Base-by-base conservation (phyloP, 805 yeast species). In the Cyberlindnera petersonii region DNA sequence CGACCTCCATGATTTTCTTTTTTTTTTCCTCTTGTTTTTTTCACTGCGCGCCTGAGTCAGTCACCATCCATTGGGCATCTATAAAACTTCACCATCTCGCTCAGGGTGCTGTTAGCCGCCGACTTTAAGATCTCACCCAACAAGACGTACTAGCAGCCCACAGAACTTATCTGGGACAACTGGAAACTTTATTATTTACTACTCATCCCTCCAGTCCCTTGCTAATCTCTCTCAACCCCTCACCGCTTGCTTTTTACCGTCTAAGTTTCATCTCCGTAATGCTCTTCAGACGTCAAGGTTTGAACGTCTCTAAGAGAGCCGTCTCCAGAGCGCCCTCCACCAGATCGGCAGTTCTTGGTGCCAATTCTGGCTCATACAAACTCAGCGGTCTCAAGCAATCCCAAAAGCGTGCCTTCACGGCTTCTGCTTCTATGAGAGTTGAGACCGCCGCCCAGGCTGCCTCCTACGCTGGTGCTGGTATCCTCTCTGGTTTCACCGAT, bases 391-490 rank as follows among this genome's bases (percentile, higher is more conserved):
- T 28, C 42, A 32, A 37, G 32, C 24, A 30, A 6, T 4, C 31
- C 7, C 31, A 33, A 35, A 34, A 26, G 21, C 51, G 53, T 33
- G 19, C 38, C 19, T 42, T 53, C 36, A 41, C 54, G 22, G 24
- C 56, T 6, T 43, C 56, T 14, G 15, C 52, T 7, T 46, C 48
- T 11, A 10, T 43, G 11, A 40, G 48, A 33, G 51, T 48, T 20
- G 52, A 44, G 26, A 26, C 42, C 10, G 43, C 46, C 14, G 31
- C 40, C 10, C 41, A 40, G 26, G 58, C 60, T 15, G 54, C 53
- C 14, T 27, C 68, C 4, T 80, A 81, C 55, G 81, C 78, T 22
- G 87, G 86, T 35, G 81, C 79, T 22, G 76, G 77, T 19, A 69
- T 80, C 39, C 63, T 81, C 42, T 69, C 74, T 28, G 66, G 71